phyloP scores from a whole-genome alignment of 352 stramenopile species.

The Aphanomyces astaci region DNA sequence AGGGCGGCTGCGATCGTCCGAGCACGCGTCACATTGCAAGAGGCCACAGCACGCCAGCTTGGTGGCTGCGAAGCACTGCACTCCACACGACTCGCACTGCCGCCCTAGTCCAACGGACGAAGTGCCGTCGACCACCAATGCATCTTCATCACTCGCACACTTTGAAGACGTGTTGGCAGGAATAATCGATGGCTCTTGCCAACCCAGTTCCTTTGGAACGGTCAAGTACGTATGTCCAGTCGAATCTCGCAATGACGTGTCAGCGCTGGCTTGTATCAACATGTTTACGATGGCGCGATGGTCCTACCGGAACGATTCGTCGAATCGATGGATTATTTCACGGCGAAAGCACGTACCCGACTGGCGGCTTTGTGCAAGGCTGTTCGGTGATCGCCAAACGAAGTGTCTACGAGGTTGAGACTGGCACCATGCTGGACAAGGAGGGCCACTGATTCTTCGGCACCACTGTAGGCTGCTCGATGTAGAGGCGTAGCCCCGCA shows the following conservation, averaged over 20 bases:
- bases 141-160: neutral
- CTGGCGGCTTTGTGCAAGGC: slow-evolving; percentile 22
- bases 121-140: neutral
- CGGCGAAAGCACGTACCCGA: slow-evolving; percentile 1
- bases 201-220: neutral
- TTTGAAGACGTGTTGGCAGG: neutral
- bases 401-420: slow-evolving; percentile 13
- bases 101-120: neutral
- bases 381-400: slow-evolving; percentile 18
- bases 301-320: neutral
- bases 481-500: slow-evolving; percentile 16
- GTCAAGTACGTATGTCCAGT: neutral
- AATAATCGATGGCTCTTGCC: neutral
- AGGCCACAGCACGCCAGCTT: neutral
- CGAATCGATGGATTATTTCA: neutral
- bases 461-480: slow-evolving; percentile 7
- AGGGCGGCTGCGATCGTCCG: neutral
- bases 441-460: neutral
- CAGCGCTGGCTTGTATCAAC: neutral
- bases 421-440: slow-evolving; percentile 4
- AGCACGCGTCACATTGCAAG: slow-evolving; percentile 3
- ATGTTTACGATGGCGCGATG: slow-evolving; percentile 3
- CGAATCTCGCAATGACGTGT: neutral
- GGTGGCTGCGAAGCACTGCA: neutral
- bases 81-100: neutral